A percentile compares a stretch with the other conserved stretches of the same genome.
These are phyloP conservation scores for Komagataea norvegica DNA, from an alignment of 1,139 yeast species.

Conservation along the genomic window DNA sequence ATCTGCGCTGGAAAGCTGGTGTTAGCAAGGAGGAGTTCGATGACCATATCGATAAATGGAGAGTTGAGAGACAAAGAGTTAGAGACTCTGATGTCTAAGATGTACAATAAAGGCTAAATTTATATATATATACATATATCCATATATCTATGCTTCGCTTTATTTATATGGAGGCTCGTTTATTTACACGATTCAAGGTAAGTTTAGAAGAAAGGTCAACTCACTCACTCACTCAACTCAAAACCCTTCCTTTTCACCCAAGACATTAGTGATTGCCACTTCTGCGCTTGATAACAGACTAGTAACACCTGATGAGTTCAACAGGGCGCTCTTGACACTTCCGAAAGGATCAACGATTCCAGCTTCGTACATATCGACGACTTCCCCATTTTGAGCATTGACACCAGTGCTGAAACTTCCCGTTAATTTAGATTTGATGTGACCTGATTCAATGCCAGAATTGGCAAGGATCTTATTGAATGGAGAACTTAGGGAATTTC, in stretches of 20 bases:
- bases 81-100: conserved; percentile 1
- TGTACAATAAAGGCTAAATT: too few species aligned
- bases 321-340: conserved; percentile 23
- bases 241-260: conserved; percentile 27
- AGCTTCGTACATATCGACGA: conserved; percentile 25
- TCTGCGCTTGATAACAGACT: conserved; percentile 25
- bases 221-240: too few species aligned
- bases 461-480: conserved; percentile 23
- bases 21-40: conserved; percentile 16
- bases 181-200: too few species aligned
- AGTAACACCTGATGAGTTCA: conserved; percentile 26
- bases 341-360: conserved; percentile 27
- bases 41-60: conserved; percentile 2
- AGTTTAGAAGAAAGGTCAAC: too few species aligned
- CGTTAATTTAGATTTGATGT: conserved; percentile 11
- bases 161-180: too few species aligned
- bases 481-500: conserved; percentile 20
- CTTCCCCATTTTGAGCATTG: conserved; percentile 25
- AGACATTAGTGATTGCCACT: conserved; percentile 24
- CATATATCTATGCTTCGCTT: too few species aligned
- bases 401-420: conserved; percentile 22
- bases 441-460: conserved; percentile 19
- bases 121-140: too few species aligned
- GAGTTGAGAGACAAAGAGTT: conserved; percentile 4
- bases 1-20: conserved; percentile 31